These are phyloP conservation scores for Neurospora sp. DNA, from an alignment of 495 filamentous ascomycete genomes.

Conservation along the genomic window DNA sequence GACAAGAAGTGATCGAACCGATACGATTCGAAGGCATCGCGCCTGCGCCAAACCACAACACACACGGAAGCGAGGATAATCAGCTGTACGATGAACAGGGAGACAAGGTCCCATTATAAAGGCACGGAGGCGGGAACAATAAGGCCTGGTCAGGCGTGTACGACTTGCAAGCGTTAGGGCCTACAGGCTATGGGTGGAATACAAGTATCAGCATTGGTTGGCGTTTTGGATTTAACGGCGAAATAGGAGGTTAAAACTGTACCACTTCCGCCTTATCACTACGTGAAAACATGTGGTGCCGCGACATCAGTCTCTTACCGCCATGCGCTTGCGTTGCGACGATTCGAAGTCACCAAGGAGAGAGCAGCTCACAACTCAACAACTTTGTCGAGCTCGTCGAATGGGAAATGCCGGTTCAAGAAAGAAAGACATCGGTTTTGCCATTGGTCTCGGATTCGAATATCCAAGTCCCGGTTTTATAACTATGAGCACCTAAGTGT, in stretches of 20 bases:
- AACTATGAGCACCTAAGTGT: not conserved
- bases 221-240: not conserved
- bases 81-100: not conserved
- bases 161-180: not conserved
- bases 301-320: not conserved
- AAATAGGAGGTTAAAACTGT: not conserved
- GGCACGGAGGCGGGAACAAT: not conserved
- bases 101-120: not conserved
- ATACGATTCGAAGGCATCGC: not conserved
- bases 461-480: not conserved
- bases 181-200: not conserved
- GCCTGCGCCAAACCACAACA: not conserved
- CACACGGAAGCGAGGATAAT: not conserved
- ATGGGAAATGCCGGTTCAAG: not conserved
- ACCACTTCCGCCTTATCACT: not conserved
- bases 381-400: not conserved
- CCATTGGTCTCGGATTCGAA: not conserved
- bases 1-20: constrained; percentile 10
- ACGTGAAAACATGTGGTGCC: not conserved
- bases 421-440: not conserved
- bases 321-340: not conserved
- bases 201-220: not conserved
- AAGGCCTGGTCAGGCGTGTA: not conserved
- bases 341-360: not conserved
- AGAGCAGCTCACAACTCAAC: not conserved